Evolutionary conservation across 2,329 filamentous ascomycete species (phyloP), one percentile per base, ranked within the genome.

Genomic region (Ampelomyces quisqualis): DNA sequence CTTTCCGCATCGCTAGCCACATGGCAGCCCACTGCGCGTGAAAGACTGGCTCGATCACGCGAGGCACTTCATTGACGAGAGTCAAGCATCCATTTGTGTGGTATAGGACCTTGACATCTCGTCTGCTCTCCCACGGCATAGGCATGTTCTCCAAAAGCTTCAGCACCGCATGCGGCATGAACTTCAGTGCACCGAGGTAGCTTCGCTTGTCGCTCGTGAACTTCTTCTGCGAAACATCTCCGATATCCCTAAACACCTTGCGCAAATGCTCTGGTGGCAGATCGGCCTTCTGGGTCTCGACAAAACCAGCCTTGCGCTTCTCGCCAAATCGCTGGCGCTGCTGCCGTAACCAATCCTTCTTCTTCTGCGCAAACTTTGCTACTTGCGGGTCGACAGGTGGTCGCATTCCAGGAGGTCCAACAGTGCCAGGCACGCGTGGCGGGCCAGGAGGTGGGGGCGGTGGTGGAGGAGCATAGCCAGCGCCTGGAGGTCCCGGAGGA

Each of bases 71-170:
- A 68, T 98, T 98, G 60, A 98, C 94, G 40, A 98, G 74, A 2
- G 93, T 98, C 71, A 98, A 71, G 64, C 94, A 98, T 20, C 93
- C 93, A 62, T 98, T 98, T 60, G 97, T 90, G 65, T 98, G 93
- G 69, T 98, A 98, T 9, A 98, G 77, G 19, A 98, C 93, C 73
- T 97, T 97, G 48, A 98, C 94, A 64, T 98, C 93, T 49, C 90
- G 82, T 18, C 89, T 84, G 42, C 90, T 93, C 73, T 98, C 93
- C 93, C 93, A 98, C 0, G 93, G 93, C 93, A 98, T 98, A 3
- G 93, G 93, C 93, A 98, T 98, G 62, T 98, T 98, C 74, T 98
- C 93, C 41, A 98, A 71, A 17, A 98, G 78, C 75, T 98, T 98
- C 73, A 98, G 73, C 8, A 98, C 93, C 5, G 93, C 93, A 67